Evolutionary conservation across 2,329 filamentous ascomycete species (phyloP), one percentile per base, ranked within the genome.

Genomic region (Penicillium sp.): DNA sequence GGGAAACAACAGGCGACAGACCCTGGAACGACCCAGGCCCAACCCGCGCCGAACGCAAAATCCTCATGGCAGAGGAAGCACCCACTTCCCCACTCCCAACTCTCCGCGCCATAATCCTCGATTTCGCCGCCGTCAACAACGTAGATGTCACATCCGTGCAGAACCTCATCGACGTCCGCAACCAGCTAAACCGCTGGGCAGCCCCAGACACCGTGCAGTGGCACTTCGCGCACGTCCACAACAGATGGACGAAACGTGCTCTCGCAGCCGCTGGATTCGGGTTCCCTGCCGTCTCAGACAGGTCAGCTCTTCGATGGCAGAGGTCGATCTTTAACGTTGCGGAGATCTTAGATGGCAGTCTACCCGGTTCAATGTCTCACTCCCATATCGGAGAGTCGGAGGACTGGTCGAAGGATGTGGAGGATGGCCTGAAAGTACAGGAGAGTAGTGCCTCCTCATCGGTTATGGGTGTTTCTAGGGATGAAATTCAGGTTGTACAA

Each of bases 11-110:
- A 5, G 88, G 88, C 34, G 92, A 97, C 70, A 83, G 92, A 11
- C 91, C 92, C 2, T 97, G 92, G 92, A 96, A 96, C 68, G 89
- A 96, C 68, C 91, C 92, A 0, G 91, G 90, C 48, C 89, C 90
- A 55, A 46, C 41, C n/a, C 41, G 44, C 5, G 23, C 45, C 13
- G 38, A 55, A 23, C 81, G 83, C 33, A 83, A 76, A 49, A 79
- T 76, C 65, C 68, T 84, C 19, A 19, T 38, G 72, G 75, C 68
- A 44, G 78, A 73, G 46, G 75, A 43, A 29, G 21, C 78, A 45
- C 79, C 81, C 57, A 65, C 78, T 10, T 73, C 71, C 7, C 67
- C 76, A 50, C 79, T 85, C 6, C 89, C 91, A 0, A 87, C 84
- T 0, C 83, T 95, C 50, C 91, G 89, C 71, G 91, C 92, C 21